A percentile compares a stretch with the other conserved stretches of the same genome.
These are phyloP conservation scores for Pisolithus thermaeus DNA, from an alignment of 1,284 basidiomycete species.

Conservation along the genomic window DNA sequence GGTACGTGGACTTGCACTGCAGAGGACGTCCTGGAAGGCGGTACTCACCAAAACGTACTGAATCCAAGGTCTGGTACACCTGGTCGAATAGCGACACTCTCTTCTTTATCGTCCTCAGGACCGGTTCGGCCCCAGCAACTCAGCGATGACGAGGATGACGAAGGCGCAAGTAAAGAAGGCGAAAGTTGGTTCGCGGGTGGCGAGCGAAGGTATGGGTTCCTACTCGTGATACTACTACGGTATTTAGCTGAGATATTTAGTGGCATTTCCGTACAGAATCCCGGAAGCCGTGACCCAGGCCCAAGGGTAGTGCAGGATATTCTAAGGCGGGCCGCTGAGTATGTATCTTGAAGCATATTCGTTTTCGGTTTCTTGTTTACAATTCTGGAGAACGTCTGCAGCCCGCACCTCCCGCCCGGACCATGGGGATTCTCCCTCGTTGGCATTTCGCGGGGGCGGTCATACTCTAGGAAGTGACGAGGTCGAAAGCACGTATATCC, in stretches of 20 bases:
- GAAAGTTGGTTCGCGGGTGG: conserved; percentile 83
- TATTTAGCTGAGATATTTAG: conserved; percentile 35
- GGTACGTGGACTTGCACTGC: conserved; percentile 4
- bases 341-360: conserved; percentile 26
- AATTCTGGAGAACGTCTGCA: conserved; percentile 18
- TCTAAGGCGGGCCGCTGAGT: conserved; percentile 79
- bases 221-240: neutral
- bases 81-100: conserved; percentile 17
- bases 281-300: conserved; percentile 52
- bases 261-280: conserved; percentile 88
- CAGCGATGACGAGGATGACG: conserved; percentile 42
- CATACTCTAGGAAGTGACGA: conserved; percentile 88
- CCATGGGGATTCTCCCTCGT: neutral
- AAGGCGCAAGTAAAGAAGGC: conserved; percentile 36
- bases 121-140: conserved; percentile 10
- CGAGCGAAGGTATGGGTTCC: conserved; percentile 61
- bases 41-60: neutral
- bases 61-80: neutral
- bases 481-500: conserved; percentile 61
- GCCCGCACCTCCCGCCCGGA: conserved; percentile 19
- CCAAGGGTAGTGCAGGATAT: conserved; percentile 77
- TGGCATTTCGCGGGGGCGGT: conserved; percentile 63
- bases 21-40: neutral
- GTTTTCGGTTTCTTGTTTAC: conserved; percentile 1
- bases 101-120: conserved; percentile 14